Evolutionary conservation across 1,284 basidiomycete species (phyloP), one percentile per base, ranked within the genome.

Genomic region (Abortiporus biennis): DNA sequence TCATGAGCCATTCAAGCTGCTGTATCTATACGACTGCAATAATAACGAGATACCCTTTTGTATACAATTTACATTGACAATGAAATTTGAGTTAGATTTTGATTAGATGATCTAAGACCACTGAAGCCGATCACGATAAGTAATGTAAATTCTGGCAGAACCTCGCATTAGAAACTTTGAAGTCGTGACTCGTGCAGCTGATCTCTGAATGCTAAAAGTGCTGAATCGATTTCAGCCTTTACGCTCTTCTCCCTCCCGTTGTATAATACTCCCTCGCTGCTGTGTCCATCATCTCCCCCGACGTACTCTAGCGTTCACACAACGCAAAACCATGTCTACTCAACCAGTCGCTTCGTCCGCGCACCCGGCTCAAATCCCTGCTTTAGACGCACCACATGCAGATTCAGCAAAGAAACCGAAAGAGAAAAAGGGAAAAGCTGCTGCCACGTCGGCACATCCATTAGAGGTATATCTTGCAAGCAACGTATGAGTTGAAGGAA

Each of bases 401-500:
- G 57, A 53, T 24, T 54, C 57, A 4, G 48, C 38, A 16, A 72
- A 73, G 57, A 74, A 75, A 49, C 54, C 60, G 43, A 80, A 79
- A 55, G 66, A 66, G 37, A 73, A 72, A 53, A 77, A 76, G 54
- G 63, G 64, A 31, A 78, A 78, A 55, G 53, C 61, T 37, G 65
- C 57, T 4, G 54, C 63, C 11, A 57, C 52, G 16, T 68, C 76
- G 21, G 68, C 66, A 33, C 69, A 73, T 57, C 78, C 82, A 27
- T 63, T 86, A 45, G 83, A 86, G 68, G 83, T 52, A 30, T 16
- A 29, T 40, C 42, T 15, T 17, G n/a, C n/a, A 25, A 16, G 29
- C 13, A 9, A 11, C 21, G 11, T 40, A 31, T 31, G 31, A 19
- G 13, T 42, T 15, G 32, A 22, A n/a, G 39, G 25, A 23, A 11